Conservation (phyloP, 2,329 filamentous ascomycete species). For the Sclerotinia nivalis region DNA sequence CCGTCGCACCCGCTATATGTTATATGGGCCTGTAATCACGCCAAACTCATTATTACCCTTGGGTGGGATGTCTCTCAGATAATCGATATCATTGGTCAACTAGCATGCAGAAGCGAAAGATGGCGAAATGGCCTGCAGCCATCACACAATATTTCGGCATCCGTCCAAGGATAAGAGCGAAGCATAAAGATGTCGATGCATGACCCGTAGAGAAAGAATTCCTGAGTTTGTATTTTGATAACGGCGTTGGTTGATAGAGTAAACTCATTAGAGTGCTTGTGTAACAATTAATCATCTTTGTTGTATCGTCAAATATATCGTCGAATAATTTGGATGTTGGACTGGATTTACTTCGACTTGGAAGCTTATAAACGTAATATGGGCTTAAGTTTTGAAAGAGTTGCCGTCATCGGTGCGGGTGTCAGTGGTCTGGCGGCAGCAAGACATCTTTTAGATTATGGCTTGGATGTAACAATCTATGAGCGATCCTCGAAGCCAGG, state of each 20-base stretch:
- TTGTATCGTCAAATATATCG: background rate
- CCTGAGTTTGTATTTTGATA: background rate
- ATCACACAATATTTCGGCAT: slow-evolving; percentile 18
- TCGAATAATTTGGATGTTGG: background rate
- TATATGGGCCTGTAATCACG: slow-evolving; percentile 15
- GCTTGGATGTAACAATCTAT: slow-evolving; percentile 54
- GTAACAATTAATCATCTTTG: background rate
- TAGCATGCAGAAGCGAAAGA: slow-evolving; percentile 6
- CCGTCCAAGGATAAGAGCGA: background rate
- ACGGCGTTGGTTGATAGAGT: background rate
- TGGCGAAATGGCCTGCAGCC: slow-evolving; percentile 14
- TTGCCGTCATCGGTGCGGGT: slow-evolving; percentile 54
- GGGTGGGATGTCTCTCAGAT: background rate
- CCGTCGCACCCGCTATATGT: background rate
- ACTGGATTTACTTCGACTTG: slow-evolving; percentile 12
- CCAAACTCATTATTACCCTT: background rate
- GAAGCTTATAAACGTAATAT: slow-evolving; percentile 15
- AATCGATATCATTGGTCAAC: background rate
- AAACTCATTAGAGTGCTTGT: background rate
- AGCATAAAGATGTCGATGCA: slow-evolving; percentile 5
- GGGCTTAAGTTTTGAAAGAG: slow-evolving; percentile 25
- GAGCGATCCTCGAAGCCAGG: slow-evolving; percentile 54
- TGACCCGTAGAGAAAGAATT: background rate
- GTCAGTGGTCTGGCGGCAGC: slow-evolving; percentile 52
- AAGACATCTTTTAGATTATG: slow-evolving; percentile 48